phyloP scores from a whole-genome alignment of 495 filamentous ascomycete species.

The Aspergillus sclerotiicarbonarius region DNA sequence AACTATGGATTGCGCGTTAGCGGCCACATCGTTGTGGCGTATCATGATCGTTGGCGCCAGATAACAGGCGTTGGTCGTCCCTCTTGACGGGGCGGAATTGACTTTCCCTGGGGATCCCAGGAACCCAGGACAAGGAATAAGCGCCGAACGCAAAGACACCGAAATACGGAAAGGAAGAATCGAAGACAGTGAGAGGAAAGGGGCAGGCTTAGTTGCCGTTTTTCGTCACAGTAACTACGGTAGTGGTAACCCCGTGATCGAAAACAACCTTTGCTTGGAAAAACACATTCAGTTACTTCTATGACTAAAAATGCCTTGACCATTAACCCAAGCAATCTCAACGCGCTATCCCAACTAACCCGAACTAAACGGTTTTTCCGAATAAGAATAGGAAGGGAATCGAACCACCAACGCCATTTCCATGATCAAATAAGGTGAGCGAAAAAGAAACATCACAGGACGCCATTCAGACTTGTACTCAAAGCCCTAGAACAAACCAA shows the following conservation, averaged over 20 bases:
- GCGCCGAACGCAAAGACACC: too few species aligned
- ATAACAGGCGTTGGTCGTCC: not conserved
- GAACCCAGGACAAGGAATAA: too few species aligned
- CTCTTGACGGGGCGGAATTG: too few species aligned
- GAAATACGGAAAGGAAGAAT: too few species aligned
- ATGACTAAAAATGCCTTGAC: not conserved
- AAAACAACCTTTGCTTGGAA: conserved; percentile 8
- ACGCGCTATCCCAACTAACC: conserved; percentile 4
- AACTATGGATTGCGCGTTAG: not conserved
- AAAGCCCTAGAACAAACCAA: not conserved
- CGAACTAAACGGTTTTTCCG: not conserved
- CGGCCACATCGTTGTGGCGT: not conserved
- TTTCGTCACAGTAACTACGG: too few species aligned
- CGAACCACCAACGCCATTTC: conserved; percentile 33
- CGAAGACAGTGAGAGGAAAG: too few species aligned
- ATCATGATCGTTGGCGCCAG: not conserved
- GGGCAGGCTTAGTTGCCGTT: too few species aligned
- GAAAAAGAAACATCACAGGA: conserved; percentile 2
- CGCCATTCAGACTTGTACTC: conserved; percentile 7
- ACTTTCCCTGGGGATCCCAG: too few species aligned
- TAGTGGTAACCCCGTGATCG: not conserved
- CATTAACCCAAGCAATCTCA: not conserved
- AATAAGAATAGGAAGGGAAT: conserved; percentile 13
- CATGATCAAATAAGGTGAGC: conserved; percentile 18
- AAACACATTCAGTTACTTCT: conserved; percentile 2